These are phyloP conservation scores for Thelonectria discophora DNA, from an alignment of 2,329 filamentous ascomycete genomes.

Conservation along the genomic window DNA sequence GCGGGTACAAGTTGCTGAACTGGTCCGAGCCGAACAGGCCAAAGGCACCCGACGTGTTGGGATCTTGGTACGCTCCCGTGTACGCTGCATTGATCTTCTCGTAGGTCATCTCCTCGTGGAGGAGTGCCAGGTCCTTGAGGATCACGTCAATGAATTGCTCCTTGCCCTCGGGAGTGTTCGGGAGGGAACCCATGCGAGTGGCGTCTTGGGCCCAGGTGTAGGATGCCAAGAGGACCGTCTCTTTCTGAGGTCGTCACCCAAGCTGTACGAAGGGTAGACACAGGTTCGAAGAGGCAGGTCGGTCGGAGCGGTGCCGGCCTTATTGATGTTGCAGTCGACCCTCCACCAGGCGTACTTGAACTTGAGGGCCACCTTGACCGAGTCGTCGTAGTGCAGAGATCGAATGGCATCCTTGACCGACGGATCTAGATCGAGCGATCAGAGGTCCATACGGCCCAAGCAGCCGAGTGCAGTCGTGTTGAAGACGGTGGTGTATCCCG, in stretches of 20 bases:
- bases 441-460: conserved; percentile 32
- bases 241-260: conserved; percentile 16
- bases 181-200: conserved; percentile 30
- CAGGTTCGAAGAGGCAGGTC: conserved; percentile 45
- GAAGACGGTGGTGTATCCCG: conserved; percentile 32
- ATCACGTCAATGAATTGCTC: conserved; percentile 11
- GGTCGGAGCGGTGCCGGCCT: conserved; percentile 28
- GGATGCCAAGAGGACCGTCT: conserved; percentile 30
- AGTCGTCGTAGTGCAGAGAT: conserved; percentile 42
- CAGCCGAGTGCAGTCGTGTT: conserved; percentile 30
- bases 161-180: not conserved
- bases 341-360: conserved; percentile 47
- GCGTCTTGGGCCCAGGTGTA: conserved; percentile 38
- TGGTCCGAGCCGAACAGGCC: conserved; percentile 25
- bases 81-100: not conserved
- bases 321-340: conserved; percentile 24
- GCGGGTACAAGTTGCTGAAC: conserved; percentile 22
- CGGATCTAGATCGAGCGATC: conserved; percentile 39
- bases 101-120: conserved; percentile 11
- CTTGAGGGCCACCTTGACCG: conserved; percentile 45
- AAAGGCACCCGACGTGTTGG: conserved; percentile 24
- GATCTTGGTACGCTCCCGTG: conserved; percentile 5
- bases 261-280: conserved; percentile 47
- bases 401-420: conserved; percentile 44
- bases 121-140: conserved; percentile 23